phyloP scores from a whole-genome alignment of 345 rosid species.

The Linum lewisii region DNA sequence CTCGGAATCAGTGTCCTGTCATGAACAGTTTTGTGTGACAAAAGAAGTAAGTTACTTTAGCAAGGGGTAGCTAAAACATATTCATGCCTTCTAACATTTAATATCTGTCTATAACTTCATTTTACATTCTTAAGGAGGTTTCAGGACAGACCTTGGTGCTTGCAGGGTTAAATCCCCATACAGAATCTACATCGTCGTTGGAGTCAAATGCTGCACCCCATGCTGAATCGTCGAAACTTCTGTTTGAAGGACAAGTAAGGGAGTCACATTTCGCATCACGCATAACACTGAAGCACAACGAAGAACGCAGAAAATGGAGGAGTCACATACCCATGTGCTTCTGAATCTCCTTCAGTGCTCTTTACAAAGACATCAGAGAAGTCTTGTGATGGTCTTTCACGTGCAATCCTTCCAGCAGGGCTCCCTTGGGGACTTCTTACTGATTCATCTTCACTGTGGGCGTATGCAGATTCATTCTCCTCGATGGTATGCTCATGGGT shows the following conservation, averaged over 20 bases:
- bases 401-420: constrained; percentile 48
- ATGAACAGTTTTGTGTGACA: constrained; percentile 8
- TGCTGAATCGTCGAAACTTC: constrained; percentile 78
- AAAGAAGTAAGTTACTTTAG: background rate
- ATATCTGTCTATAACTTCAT: no score
- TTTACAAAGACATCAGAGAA: constrained; percentile 55
- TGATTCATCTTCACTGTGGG: constrained; percentile 72
- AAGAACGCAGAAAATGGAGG: background rate
- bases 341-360: constrained; percentile 52
- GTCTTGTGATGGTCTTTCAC: constrained; percentile 54
- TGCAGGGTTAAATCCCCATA: constrained; percentile 75
- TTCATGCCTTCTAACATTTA: no score
- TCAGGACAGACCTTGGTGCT: constrained; percentile 51
- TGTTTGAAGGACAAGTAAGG: constrained; percentile 7
- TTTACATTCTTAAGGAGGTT: constrained; percentile 6
- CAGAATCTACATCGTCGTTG: constrained; percentile 80
- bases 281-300: background rate
- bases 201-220: constrained; percentile 96
- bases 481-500: constrained; percentile 42
- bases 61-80: no score
- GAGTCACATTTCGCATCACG: background rate
- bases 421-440: constrained; percentile 83
- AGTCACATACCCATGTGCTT: constrained; percentile 33
- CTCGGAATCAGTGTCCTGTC: constrained; percentile 40
- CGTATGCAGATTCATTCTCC: constrained; percentile 50